Base-by-base conservation (phyloP, 371 early-diverging fungal species). In the Circinella umbellata region DNA sequence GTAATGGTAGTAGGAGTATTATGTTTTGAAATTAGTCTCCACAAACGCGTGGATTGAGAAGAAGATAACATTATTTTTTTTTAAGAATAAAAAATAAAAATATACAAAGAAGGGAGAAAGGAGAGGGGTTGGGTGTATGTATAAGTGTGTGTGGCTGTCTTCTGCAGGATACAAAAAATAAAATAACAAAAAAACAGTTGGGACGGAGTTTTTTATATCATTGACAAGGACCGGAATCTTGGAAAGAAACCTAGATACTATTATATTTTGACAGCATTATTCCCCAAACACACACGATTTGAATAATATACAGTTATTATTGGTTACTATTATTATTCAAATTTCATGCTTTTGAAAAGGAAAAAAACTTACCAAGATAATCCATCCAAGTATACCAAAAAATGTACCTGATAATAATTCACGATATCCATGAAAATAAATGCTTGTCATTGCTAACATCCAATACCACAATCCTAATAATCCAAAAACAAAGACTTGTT, bases 391-490 rank as follows among this genome's bases (percentile, higher is more conserved):
- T 11, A 91, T 37, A 36, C 93, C 94, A 72, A 92, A 86, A 47
- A 88, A 64, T 4, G 86, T 76, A 36, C 97, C 97, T 1, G 89
- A 81, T 34, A 91, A 4, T 48, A 90, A 84, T 78, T 96, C 97
- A 9, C 71, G 71, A 51, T 86, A 71, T 18, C 89, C 88, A 78
- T 96, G 97, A 77, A 91, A 68, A 76, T 93, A 93, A 20, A 91
- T 78, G 20, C 90, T 87, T 4, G 97, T 96, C 80, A 89, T 86
- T 69, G 88, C 70, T 42, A 95, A 80, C 93, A 94, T 90, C 73
- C 86, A 79, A 77, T 84, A 87, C 93, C 94, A 95, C 35, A 94
- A 68, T 1, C 68, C 71, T 18, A 84, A 64, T 11, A 91, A 49
- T 0, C 66, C 78, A 11, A 77, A 66, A 8, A 80, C 75, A 7